Percentiles rank a stretch among this genome's conserved stretches.
Conservation (phyloP, 164 flowering plant species). For the Aristolochia californica region DNA sequence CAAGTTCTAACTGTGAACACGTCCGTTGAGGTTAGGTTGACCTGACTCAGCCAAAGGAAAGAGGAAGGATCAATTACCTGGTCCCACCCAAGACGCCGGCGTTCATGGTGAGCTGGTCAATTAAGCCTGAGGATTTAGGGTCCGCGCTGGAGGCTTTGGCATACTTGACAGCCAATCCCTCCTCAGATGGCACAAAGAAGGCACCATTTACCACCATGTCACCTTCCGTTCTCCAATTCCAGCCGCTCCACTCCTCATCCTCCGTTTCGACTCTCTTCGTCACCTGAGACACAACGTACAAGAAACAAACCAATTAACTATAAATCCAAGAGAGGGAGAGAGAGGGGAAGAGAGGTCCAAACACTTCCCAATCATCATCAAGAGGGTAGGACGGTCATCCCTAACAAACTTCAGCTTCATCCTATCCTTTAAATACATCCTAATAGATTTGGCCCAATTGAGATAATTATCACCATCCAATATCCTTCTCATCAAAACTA, state of each 20-base stretch:
- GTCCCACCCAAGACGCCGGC: constrained; percentile 59
- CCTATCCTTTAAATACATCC: too few species aligned
- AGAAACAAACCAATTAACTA: too few species aligned
- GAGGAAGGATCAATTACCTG: constrained; percentile 25
- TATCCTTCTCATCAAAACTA: too few species aligned
- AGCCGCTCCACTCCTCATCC: constrained; percentile 48
- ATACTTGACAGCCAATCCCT: constrained; percentile 31
- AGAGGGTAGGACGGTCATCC: too few species aligned
- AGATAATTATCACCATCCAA: too few species aligned
- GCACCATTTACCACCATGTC: constrained; percentile 84
- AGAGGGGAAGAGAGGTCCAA: not conserved
- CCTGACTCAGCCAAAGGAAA: not conserved
- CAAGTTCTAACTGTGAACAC: not conserved
- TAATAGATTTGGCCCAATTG: too few species aligned
- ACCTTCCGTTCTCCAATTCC: constrained; percentile 90
- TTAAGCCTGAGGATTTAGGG: constrained; percentile 46
- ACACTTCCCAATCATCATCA: too few species aligned
- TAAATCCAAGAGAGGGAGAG: too few species aligned
- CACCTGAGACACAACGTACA: too few species aligned
- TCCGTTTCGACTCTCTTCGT: constrained; percentile 71
- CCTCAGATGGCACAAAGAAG: constrained; percentile 79
- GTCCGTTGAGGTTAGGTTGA: not conserved
- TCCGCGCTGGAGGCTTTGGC: constrained; percentile 55
- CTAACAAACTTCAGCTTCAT: too few species aligned
- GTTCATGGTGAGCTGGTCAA: constrained; percentile 57